Evolutionary conservation across 2,329 filamentous ascomycete species (phyloP), one percentile per base, ranked within the genome.

Genomic region (Colletotrichum truncatum): DNA sequence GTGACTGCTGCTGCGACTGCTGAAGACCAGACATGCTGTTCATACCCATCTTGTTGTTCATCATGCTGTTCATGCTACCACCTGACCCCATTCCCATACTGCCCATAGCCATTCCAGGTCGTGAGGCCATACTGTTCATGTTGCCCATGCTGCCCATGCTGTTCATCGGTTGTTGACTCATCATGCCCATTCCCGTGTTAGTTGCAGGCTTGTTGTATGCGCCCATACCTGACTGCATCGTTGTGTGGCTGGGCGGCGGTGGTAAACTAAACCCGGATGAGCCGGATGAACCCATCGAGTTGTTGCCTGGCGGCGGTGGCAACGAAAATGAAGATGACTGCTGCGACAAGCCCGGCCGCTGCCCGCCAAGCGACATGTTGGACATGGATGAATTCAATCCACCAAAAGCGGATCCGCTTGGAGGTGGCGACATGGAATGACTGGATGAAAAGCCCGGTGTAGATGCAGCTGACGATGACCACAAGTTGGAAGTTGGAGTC

Each of bases 251-350:
- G 1, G 83, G 81, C 4, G 85, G 83, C 1, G 83, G 80, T 5
- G 80, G 76, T 21, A 87, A 75, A 60, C 82, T 80, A 70, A 87
- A 87, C 1, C 78, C 74, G 1, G 81, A 78, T 2, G 78, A 59
- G 1, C 75, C 67, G 12, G 71, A 69, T 9, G 68, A 60, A 30
- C 52, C 49, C 25, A 67, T 68, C 10, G 68, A 71, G 30, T 69
- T 71, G 30, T 72, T 71, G 12, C 77, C 72, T 10, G 87, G 82
- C 1, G 87, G 86, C 4, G 87, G 87, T 6, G 87, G 81, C 14
- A 89, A 76, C 1, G 87, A 88, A 72, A 89, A 89, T 0, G 86
- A 84, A 3, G 84, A 81, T 10, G 77, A 75, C 34, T 74, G 71
- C 21, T 73, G 71, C 23, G 66, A 73, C 59, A 81, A 69, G 11